Evolutionary conservation across 2,329 filamentous ascomycete genomes (phyloP), one percentile per base, ranked within the genome.

Genomic region (Pyrenophora tritici-repentis): DNA sequence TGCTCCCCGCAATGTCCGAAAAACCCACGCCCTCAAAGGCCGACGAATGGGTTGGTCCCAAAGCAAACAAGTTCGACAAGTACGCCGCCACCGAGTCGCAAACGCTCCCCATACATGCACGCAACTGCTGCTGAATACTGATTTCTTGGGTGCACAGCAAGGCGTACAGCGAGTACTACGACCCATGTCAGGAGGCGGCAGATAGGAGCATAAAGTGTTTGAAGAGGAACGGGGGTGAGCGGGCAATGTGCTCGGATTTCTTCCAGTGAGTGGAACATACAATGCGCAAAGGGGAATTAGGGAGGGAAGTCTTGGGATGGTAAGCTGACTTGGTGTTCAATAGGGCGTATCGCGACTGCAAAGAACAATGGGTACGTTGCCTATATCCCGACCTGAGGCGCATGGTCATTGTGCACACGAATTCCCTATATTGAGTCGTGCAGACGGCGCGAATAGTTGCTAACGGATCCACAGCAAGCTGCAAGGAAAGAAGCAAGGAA

Each of bases 111-210:
- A 47, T 20, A 17, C 16, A 38, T 24, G 45, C 24, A 17, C 18
- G 35, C 18, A 31, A 29, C 12, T 36, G n/a, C n/a, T 16, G 14
- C 26, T 29, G 10, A 12, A 29, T 29, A 29, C 60, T 65, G 42
- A 64, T 50, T 12, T 4, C 6, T 12, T 29, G 8, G n/a, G 6
- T 9, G 16, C 13, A 54, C 66, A 96, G 93, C 62, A 97, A 97
- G 80, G 83, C 81, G 47, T 85, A 87, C 68, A 96, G 91, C 79
- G 87, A 97, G 72, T 97, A 88, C 77, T 91, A 90, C 73, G 94
- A 99, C 67, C 94, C 94, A 2, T 99, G 94, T 75, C 93, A 97
- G 73, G 93, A 96, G 66, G 91, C 91, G 4, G 93, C 94, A 6
- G 80, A 88, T 61, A 83, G 84, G 68, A 97, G 92, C 75, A 86